Base-by-base conservation (phyloP, 257 asterid genomes). In the Solanum medicagineum region DNA sequence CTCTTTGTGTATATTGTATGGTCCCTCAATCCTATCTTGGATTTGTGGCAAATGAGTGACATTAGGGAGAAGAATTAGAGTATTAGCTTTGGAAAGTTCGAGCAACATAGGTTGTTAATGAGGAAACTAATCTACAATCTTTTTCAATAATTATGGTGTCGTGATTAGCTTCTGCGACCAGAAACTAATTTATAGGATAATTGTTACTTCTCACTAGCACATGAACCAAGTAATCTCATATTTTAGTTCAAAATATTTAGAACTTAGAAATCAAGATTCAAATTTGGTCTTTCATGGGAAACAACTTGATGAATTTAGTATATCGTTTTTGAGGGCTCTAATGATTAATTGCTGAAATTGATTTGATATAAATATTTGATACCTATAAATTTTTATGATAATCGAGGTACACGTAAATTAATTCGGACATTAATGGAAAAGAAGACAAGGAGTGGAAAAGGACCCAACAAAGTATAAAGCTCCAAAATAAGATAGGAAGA, bases 151-250 rank as follows among this genome's bases (percentile, higher is more conserved):
- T 66, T 17, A 12, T 14, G 22, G 7, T 32, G 75, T 66, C 10
- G 15, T 0, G 22, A 4, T 32, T 17, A 0, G 9, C 47, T 66
- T 32, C 0, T 32, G 32, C 7, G 22, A 3, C 7, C 22, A 4
- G 7, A 15, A 29, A 32, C 13, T 66, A 66, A 66, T 15, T 65
- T 1, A 32, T 24, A 0, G 0, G 36, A 63, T 63, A 63, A 7
- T 12, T 29, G 12, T 7, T 20, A 16, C 3, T 17, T 54, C n/a
- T 54, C 59, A 16, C 8, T 7, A 1, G 17, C 56, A 51, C 29
- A 60, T 0, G 1, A 60, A 60, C 15, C 15, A n/a, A n/a, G 1
- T 60, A n/a, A 62, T 22, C 4, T 62, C 69, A 62, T 12, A 12
- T 2, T 63, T 6, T 4, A n/a, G 14, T 44, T 26, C 73, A 13